These are phyloP conservation scores for Paragyromitra xinjiangensis DNA, from an alignment of 495 filamentous ascomycete genomes.

Conservation along the genomic window DNA sequence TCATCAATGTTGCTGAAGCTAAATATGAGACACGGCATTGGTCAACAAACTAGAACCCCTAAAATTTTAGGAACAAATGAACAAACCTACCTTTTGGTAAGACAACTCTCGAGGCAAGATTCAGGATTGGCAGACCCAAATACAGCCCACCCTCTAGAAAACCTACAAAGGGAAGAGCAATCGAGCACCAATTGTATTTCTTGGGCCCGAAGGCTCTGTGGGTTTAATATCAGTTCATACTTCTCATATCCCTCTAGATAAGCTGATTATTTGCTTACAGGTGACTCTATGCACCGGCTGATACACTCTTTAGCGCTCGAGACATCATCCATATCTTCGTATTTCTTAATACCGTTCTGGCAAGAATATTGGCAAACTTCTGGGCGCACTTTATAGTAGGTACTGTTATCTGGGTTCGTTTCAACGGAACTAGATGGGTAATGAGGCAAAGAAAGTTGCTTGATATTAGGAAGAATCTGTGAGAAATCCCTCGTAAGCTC, in stretches of 20 bases:
- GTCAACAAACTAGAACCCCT: not conserved
- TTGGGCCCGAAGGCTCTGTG: constrained; percentile 13
- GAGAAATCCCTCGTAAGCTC: constrained; percentile 5
- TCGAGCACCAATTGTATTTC: constrained; percentile 9
- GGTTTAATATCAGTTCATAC: not conserved
- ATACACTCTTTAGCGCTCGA: not conserved
- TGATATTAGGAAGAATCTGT: not conserved
- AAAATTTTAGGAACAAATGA: not conserved
- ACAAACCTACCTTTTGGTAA: constrained; percentile 4
- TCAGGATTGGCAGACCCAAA: not conserved
- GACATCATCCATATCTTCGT: not conserved
- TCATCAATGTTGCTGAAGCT: not conserved
- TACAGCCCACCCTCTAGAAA: not conserved
- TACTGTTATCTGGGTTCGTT: not conserved
- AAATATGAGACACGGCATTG: not conserved
- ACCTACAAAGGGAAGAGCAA: constrained; percentile 24
- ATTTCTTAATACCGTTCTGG: not conserved
- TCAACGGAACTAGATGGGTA: not conserved
- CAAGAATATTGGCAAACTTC: constrained; percentile 6
- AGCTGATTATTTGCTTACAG: not conserved
- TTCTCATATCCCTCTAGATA: not conserved
- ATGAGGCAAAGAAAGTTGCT: not conserved
- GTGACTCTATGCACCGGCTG: not conserved
- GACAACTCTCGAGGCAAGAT: constrained; percentile 8
- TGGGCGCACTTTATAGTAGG: not conserved